Conservation (phyloP, 768 basidiomycete genomes). For the Suillus occidentalis region DNA sequence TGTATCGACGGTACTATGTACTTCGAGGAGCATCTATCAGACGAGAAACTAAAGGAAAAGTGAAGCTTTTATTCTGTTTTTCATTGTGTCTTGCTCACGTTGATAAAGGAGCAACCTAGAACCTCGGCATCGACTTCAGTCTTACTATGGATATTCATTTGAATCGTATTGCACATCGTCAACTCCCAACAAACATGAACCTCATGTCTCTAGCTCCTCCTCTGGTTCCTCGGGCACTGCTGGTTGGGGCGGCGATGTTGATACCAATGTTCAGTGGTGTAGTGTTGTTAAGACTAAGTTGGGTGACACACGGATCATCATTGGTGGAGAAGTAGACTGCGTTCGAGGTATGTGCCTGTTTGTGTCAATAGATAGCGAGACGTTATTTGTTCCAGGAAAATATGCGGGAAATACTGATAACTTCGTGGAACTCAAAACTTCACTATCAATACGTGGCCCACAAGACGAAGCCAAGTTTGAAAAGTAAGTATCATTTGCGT, state of each 20-base stretch:
- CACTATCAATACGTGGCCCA: slow-evolving; percentile 60
- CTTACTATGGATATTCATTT: slow-evolving; percentile 87
- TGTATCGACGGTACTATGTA: slow-evolving; percentile 65
- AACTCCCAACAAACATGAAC: slow-evolving; percentile 22
- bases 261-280: slow-evolving; percentile 92
- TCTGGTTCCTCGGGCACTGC: slow-evolving; percentile 28
- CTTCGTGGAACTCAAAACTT: slow-evolving; percentile 89
- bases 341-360: slow-evolving; percentile 56
- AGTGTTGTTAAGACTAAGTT: slow-evolving; percentile 85
- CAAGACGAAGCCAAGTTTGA: slow-evolving; percentile 77
- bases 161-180: slow-evolving; percentile 80
- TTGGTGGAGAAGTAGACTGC: slow-evolving; percentile 93
- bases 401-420: slow-evolving; percentile 63
- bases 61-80: slow-evolving; percentile 33
- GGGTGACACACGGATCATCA: slow-evolving; percentile 65
- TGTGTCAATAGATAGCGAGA: too few species aligned
- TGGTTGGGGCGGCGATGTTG: slow-evolving; percentile 79
- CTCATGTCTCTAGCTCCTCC: slow-evolving; percentile 30
- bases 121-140: slow-evolving; percentile 60
- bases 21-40: slow-evolving; percentile 68
- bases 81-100: slow-evolving; percentile 4
- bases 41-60: slow-evolving; percentile 64
- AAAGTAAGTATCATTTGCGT: slow-evolving; percentile 48
- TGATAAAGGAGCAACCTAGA: slow-evolving; percentile 58
- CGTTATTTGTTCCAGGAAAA: slow-evolving; percentile 42